Evolutionary conservation across 116 monocot species (phyloP).

Genomic region (Zostera marina): DNA sequence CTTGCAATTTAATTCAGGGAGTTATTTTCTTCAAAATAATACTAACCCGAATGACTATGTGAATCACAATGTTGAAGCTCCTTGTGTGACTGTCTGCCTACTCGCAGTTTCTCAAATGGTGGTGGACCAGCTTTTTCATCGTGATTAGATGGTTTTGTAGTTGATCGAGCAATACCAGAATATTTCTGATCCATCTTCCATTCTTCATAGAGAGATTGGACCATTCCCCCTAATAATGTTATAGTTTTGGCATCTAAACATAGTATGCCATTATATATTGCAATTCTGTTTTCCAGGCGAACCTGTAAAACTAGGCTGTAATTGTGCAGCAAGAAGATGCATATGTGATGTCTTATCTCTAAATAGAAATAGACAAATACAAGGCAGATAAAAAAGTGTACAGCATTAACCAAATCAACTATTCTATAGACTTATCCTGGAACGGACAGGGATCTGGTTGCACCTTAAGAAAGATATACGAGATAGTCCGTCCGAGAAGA

Average conservation of each 20-base stretch:
- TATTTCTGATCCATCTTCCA: constrained; percentile 83
- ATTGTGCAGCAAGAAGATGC: neutral
- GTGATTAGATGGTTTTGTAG: constrained; percentile 23
- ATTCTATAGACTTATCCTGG: no score
- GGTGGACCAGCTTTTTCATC: constrained; percentile 50
- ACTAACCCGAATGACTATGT: constrained; percentile 9
- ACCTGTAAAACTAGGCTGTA: constrained; percentile 20
- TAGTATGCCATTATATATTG: constrained; percentile 58
- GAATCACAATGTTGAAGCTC: constrained; percentile 3
- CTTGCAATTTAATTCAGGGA: neutral
- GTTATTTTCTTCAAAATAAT: neutral
- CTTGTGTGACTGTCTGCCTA: constrained; percentile 10
- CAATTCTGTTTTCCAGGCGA: constrained; percentile 51
- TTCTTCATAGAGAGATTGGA: constrained; percentile 75
- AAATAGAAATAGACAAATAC: neutral
- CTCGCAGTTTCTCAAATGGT: constrained; percentile 70
- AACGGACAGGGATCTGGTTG: no score
- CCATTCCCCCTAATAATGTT: constrained; percentile 59
- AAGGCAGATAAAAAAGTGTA: no score
- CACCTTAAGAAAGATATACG: no score
- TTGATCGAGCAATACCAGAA: constrained; percentile 56
- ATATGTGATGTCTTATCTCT: no score
- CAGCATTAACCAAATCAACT: no score
- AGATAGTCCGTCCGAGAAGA: no score
- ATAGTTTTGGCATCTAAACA: constrained; percentile 57